phyloP scores from a whole-genome alignment of 2,329 filamentous ascomycete genomes.

The Nemania sp. region DNA sequence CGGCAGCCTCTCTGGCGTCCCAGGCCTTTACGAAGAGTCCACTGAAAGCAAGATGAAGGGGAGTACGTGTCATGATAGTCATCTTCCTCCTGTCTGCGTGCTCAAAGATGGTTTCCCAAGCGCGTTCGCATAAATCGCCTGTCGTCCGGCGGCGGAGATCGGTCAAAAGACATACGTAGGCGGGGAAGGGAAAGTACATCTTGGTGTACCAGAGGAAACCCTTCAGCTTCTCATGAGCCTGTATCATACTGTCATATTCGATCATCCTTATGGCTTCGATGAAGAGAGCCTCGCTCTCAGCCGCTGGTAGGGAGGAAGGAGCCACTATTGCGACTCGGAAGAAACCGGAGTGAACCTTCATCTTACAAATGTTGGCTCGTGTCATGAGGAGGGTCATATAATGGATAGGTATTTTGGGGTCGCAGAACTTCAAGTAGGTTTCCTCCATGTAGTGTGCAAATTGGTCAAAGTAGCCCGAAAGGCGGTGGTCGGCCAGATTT shows the following conservation, averaged over 20 bases:
- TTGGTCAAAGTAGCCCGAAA: constrained; percentile 55
- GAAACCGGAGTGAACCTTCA: constrained; percentile 60
- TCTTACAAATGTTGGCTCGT: constrained; percentile 58
- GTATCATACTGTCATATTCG: constrained; percentile 62
- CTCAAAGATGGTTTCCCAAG: constrained; percentile 60
- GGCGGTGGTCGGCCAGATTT: constrained; percentile 55
- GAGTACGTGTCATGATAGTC: constrained; percentile 55
- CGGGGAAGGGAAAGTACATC: constrained; percentile 64
- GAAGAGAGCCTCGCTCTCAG: constrained; percentile 58
- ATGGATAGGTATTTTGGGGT: constrained; percentile 62
- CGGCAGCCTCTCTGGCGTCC: constrained; percentile 59
- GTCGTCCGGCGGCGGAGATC: constrained; percentile 57
- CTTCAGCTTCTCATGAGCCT: constrained; percentile 54
- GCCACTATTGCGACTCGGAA: constrained; percentile 52
- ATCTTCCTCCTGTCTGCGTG: constrained; percentile 59
- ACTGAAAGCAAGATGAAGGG: constrained; percentile 62
- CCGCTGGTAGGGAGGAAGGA: constrained; percentile 45
- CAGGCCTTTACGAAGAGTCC: constrained; percentile 65
- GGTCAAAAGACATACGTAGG: constrained; percentile 63
- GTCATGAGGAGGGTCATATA: constrained; percentile 64
- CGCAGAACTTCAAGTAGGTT: constrained; percentile 60
- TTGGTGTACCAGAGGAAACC: constrained; percentile 63
- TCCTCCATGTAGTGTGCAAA: constrained; percentile 61
- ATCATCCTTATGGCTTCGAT: constrained; percentile 61
- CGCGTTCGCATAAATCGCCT: constrained; percentile 61